Evolutionary conservation across 768 basidiomycete genomes (phyloP).

Genomic region (Ramaria rubella): DNA sequence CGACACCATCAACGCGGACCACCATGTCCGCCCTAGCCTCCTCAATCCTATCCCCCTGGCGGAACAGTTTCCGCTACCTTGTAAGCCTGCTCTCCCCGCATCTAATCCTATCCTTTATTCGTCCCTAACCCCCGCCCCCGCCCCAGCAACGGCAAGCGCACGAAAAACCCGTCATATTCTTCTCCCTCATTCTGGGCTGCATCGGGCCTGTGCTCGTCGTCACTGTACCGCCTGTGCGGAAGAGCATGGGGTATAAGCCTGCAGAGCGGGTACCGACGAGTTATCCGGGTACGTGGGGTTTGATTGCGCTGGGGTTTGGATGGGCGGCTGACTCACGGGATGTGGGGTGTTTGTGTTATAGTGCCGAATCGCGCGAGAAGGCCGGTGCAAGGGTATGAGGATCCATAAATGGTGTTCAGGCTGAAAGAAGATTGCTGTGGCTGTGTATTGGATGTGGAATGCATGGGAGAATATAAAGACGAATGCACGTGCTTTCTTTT

Average conservation of each 20-base stretch:
- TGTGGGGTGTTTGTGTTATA: conserved; percentile 20
- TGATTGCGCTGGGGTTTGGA: not conserved
- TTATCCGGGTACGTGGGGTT: conserved; percentile 60
- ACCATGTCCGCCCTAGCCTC: too few relatives aligned
- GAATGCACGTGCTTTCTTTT: too few relatives aligned
- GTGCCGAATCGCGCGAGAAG: conserved; percentile 68
- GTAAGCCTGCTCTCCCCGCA: too few relatives aligned
- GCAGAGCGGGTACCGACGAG: conserved; percentile 66
- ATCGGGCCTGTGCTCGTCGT: conserved; percentile 72
- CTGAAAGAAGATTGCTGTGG: not conserved
- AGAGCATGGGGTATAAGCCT: conserved; percentile 62
- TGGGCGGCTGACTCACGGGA: not conserved
- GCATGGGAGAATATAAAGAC: too few relatives aligned
- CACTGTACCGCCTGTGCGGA: conserved; percentile 72
- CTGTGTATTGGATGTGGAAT: too few relatives aligned
- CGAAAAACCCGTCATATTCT: conserved; percentile 88
- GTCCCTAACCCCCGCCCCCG: not conserved
- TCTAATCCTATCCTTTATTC: too few relatives aligned
- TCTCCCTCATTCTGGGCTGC: conserved; percentile 67
- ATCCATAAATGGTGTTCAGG: conserved; percentile 21
- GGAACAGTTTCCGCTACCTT: too few relatives aligned
- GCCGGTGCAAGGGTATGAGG: conserved; percentile 70
- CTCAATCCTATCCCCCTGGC: too few relatives aligned
- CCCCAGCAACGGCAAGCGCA: conserved; percentile 72
- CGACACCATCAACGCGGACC: too few relatives aligned